Evolutionary conservation across 2,329 filamentous ascomycete species (phyloP).

Genomic region (Alternaria panax): DNA sequence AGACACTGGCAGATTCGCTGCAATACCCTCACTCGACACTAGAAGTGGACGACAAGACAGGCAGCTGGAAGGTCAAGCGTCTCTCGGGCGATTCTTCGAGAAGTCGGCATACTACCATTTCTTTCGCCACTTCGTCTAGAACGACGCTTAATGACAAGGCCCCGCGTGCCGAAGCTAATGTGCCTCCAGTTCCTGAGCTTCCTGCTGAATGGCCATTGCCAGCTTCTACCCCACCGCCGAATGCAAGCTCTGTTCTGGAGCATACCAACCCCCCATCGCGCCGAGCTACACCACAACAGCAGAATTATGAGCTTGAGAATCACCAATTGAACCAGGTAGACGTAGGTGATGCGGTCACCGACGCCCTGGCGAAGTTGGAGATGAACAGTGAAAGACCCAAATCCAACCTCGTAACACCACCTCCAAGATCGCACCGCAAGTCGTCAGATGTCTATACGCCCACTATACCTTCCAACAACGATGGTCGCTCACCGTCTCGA

Average conservation of each 20-base stretch:
- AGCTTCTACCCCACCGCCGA: conserved; percentile 23
- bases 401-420: conserved; percentile 7
- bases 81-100: conserved; percentile 26
- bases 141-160: conserved; percentile 29
- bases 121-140: conserved; percentile 21
- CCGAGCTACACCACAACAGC: conserved; percentile 12
- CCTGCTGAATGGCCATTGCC: conserved; percentile 38
- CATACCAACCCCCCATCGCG: conserved; percentile 18
- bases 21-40: conserved; percentile 42
- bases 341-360: conserved; percentile 27
- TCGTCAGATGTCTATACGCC: conserved; percentile 1
- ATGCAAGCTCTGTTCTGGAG: conserved; percentile 20
- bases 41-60: conserved; percentile 42
- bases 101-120: conserved; percentile 18
- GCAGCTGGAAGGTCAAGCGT: conserved; percentile 44
- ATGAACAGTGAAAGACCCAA: conserved; percentile 23
- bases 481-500: background rate
- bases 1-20: conserved; percentile 45
- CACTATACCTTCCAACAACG: background rate
- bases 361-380: conserved; percentile 30
- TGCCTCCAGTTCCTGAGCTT: conserved; percentile 38
- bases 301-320: conserved; percentile 24
- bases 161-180: conserved; percentile 20
- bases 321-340: conserved; percentile 30
- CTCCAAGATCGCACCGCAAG: conserved; percentile 4